Percentiles rank a stretch among this genome's conserved stretches.
Conservation (phyloP, 108 stramenopile genomes). For the Nannochloropsis gaditana region DNA sequence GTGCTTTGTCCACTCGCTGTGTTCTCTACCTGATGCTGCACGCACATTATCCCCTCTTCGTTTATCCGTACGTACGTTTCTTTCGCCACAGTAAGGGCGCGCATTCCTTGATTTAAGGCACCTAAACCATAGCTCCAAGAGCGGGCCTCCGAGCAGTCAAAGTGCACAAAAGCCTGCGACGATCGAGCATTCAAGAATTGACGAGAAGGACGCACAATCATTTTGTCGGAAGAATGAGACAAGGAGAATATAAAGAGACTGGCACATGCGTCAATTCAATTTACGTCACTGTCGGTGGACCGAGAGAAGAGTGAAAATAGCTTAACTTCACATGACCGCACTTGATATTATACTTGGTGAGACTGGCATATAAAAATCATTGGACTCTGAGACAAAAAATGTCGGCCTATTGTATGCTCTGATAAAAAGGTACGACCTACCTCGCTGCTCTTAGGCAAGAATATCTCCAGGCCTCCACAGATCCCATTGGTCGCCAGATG, state of each 20-base stretch:
- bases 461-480: neutral
- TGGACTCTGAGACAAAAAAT: too few species aligned
- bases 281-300: too few species aligned
- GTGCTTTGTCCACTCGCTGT: constrained; percentile 40
- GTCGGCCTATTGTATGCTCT: too few species aligned
- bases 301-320: neutral
- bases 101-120: constrained; percentile 49
- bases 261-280: too few species aligned
- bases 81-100: constrained; percentile 44
- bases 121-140: constrained; percentile 45
- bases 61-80: constrained; percentile 52
- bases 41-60: constrained; percentile 49
- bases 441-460: neutral
- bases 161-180: constrained; percentile 48
- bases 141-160: constrained; percentile 35
- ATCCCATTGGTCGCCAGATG: constrained; percentile 37
- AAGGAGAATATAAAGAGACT: neutral
- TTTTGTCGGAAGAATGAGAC: neutral
- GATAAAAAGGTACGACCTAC: neutral
- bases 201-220: neutral
- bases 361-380: too few species aligned
- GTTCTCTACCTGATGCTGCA: constrained; percentile 53
- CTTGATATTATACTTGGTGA: too few species aligned
- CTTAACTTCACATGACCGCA: neutral
- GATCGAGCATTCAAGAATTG: constrained; percentile 35